Base-by-base conservation (phyloP, 352 stramenopile genomes). In the Phytophthora fragariae region DNA sequence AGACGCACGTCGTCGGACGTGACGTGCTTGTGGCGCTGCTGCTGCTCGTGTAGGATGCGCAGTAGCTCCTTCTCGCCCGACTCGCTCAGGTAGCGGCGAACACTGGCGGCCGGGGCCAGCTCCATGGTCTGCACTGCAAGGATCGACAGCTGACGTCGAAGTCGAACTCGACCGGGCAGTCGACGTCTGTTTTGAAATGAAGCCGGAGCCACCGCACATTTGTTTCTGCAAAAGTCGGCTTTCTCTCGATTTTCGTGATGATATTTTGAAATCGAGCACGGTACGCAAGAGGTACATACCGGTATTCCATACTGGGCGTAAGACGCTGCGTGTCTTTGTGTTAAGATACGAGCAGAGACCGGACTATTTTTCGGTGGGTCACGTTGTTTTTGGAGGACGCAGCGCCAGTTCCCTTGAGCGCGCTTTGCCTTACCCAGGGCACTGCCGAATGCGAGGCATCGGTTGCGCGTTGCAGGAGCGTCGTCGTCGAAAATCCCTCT, bases 1-100 rank as follows among this genome's bases (percentile, higher is more conserved):
- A 79, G 74, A 29, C 80, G 80, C 19, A 90, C 70, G 65, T 88
- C 81, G 49, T 90, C 83, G 39, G 78, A 84, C 33, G 81, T 86
- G 66, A 88, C 73, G 60, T 66, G 78, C 31, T 76, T 55, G 21
- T 86, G 76, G 58, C 74, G 80, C 8, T 70, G 52, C 5, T 84
- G 82, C 61, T 88, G 76, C 52, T 85, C 83, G 17, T 71, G 68
- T 3, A 90, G 66, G 15, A 81, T 54, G 15, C 58, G 56, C 37
- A 90, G 49, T 1, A 64, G 72, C 39, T 88, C 78, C 39, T 75
- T 75, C 52, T 89, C 82, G n/a, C 72, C 80, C 4, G 62, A 68
- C 10, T 74, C 75, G 24, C 59, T 77, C 37, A 89, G 66, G 39
- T 67, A 76, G 56, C 65, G 71, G 17, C 65, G 71, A 19, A 74